These are phyloP conservation scores for Tolypocladium endophyticum DNA, from an alignment of 2,329 filamentous ascomycete genomes.

Conservation along the genomic window DNA sequence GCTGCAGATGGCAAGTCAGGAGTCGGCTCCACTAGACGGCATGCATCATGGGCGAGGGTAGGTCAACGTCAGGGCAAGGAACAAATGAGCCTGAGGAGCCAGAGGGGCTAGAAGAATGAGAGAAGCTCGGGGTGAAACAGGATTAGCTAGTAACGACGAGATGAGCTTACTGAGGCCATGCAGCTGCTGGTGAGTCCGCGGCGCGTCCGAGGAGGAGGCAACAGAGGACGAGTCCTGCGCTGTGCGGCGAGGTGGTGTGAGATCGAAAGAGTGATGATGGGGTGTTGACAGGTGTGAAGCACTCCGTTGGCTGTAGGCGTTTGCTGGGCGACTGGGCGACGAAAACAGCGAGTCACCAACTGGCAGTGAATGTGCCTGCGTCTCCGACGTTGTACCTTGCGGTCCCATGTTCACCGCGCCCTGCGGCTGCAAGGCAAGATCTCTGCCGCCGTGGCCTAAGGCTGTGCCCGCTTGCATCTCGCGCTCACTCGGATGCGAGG, in stretches of 20 bases:
- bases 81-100: background rate
- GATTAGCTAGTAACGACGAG: no score
- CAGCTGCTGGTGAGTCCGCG: background rate
- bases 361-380: constrained; percentile 10
- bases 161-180: background rate
- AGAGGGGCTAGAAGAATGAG: background rate
- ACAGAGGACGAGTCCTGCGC: background rate
- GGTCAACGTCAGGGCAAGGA: background rate
- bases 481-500: background rate
- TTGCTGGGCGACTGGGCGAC: constrained; percentile 8
- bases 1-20: background rate
- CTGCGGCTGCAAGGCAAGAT: background rate
- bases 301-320: constrained; percentile 8
- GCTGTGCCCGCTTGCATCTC: background rate
- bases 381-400: constrained; percentile 9
- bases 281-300: constrained; percentile 6
- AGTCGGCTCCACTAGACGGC: background rate
- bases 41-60: background rate
- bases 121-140: no score
- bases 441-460: background rate
- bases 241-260: constrained; percentile 2
- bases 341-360: constrained; percentile 4
- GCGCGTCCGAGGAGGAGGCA: background rate
- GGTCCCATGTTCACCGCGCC: constrained; percentile 2
- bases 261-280: constrained; percentile 5